Evolutionary conservation across 257 asterid species (phyloP).

Genomic region (Solanum chmielewskii): DNA sequence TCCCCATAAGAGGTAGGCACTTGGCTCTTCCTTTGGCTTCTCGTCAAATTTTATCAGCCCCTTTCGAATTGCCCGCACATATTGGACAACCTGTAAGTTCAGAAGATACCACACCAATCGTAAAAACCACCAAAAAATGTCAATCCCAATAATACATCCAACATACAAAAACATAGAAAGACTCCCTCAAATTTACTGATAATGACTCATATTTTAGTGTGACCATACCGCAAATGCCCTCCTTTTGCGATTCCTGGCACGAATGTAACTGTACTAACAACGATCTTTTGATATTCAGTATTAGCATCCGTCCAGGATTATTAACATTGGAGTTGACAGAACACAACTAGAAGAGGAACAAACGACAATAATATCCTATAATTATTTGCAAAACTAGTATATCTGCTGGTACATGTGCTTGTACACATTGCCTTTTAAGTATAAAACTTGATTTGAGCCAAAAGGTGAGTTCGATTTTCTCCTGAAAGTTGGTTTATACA

Average conservation of each 20-base stretch:
- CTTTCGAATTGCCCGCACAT: constrained; percentile 71
- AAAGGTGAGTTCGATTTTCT: neutral
- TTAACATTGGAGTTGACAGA: neutral
- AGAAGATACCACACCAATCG: neutral
- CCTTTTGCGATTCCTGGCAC: neutral
- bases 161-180: neutral
- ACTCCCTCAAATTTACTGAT: neutral
- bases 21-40: constrained; percentile 67
- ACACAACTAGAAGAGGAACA: neutral
- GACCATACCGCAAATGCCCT: neutral
- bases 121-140: neutral
- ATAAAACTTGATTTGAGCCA: neutral
- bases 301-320: neutral
- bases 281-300: neutral
- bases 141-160: neutral
- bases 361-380: neutral
- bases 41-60: constrained; percentile 67
- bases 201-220: neutral
- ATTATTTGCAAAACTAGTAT: neutral
- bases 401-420: neutral
- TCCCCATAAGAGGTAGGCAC: constrained; percentile 55
- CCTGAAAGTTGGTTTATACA: neutral
- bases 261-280: neutral
- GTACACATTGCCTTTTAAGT: neutral
- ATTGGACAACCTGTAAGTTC: constrained; percentile 50